Evolutionary conservation across 495 filamentous ascomycete species (phyloP), one percentile per base, ranked within the genome.

Genomic region (Tuber brumale): DNA sequence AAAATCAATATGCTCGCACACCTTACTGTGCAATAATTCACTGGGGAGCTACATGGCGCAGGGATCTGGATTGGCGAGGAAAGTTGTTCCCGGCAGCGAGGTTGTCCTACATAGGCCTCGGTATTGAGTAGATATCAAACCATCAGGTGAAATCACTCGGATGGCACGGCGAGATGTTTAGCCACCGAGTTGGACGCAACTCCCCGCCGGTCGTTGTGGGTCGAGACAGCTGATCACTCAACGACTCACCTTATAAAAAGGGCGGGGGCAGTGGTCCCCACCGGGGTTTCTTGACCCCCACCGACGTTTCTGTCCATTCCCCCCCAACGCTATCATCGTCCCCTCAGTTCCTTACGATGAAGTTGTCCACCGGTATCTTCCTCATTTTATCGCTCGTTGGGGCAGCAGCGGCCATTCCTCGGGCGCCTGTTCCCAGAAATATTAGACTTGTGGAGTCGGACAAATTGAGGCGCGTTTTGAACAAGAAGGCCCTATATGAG

Each of bases 401-500:
- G 2, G 57, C 12, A 31, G 74, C 70, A 18, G n/a, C 73, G 19
- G 74, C 70, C 23, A n/a, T 1, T 27, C 41, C 70, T 18, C 16
- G 8, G 3, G 27, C 35, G 2, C 39, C 27, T n/a, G 12, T 7
- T 21, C 41, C 39, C 70, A 7, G 7, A 3, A 44, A 73, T n/a
- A 51, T 69, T 14, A 73, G 75, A 46, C 81, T 77, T 39, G 81
- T 82, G 27, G 70, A 83, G 66, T 77, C 76, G 18, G 77, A 80
- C 23, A 70, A 80, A 74, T 83, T 83, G 51, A 79, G 80, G 18
- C 77, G 77, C 23, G 72, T 57, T 3, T 72, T 83, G 43, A 74
- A 72, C 18, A 73, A 83, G 57, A 76, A 83, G 21, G 84, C 83
- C 76, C 84, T 88, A 35, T 76, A 85, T 41, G 82, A 80, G 10